Conservation (phyloP, 2,329 filamentous ascomycete species). For the Chrysoporthe puriensis region DNA sequence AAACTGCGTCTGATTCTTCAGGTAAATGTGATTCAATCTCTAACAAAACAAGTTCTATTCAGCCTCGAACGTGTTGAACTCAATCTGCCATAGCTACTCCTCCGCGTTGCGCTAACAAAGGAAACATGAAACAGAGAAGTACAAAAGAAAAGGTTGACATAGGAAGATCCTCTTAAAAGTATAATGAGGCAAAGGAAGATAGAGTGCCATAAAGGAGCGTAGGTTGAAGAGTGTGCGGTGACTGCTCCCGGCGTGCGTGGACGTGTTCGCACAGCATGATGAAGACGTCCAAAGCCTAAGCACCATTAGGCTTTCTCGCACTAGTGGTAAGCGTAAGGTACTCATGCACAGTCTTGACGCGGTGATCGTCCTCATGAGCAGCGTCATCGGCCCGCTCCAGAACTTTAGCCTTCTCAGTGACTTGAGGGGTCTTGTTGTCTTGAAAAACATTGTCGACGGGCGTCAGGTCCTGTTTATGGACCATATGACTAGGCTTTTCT, state of each 20-base stretch:
- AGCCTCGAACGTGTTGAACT: neutral
- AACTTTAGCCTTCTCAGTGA: neutral
- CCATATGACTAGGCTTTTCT: neutral
- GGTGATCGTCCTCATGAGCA: neutral
- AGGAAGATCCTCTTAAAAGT: neutral
- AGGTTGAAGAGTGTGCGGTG: neutral
- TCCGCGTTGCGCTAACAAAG: neutral
- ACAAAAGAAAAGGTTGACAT: neutral
- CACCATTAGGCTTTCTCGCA: neutral
- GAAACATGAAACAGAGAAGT: neutral
- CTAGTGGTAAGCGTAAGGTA: neutral
- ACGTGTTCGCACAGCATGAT: neutral
- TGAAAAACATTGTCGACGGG: neutral
- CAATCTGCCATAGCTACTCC: neutral
- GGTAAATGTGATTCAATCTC: no score
- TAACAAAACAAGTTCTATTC: neutral
- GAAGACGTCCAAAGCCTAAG: neutral
- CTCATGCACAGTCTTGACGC: slow-evolving; percentile 2
- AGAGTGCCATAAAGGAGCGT: neutral
- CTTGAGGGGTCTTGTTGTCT: neutral
- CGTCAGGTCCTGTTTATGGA: neutral
- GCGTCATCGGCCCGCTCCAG: neutral
- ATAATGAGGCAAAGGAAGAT: neutral
- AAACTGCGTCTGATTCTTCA: no score
- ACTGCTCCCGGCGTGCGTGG: neutral